phyloP scores from a whole-genome alignment of 306 rosid genomes.

The Lagenaria siceraria region DNA sequence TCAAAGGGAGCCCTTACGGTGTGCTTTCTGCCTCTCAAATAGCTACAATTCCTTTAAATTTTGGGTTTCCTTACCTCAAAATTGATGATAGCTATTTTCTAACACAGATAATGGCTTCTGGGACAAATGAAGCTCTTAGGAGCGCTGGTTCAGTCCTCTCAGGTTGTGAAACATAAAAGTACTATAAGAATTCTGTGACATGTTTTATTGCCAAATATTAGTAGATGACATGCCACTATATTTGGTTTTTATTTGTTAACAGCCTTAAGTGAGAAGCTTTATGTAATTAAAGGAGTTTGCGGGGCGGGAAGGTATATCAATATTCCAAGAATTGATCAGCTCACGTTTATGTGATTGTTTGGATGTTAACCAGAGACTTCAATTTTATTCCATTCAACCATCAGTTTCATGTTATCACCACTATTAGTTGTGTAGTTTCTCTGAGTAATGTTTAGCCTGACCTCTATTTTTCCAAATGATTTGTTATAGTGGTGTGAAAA shows the following conservation, averaged over 20 bases:
- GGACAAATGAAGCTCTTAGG: slow-evolving; percentile 67
- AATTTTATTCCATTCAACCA: neutral
- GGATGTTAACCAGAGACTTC: neutral
- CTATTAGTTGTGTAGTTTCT: slow-evolving; percentile 1
- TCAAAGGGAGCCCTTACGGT: slow-evolving; percentile 82
- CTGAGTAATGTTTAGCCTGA: neutral
- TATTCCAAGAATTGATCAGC: neutral
- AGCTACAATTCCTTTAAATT: neutral
- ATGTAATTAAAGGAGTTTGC: slow-evolving; percentile 74
- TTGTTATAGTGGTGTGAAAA: slow-evolving; percentile 69
- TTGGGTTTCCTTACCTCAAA: slow-evolving; percentile 6
- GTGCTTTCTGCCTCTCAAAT: slow-evolving; percentile 3
- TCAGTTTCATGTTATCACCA: neutral
- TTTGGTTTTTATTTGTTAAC: slow-evolving; percentile 20
- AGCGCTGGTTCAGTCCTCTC: slow-evolving; percentile 67
- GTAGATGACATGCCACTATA: slow-evolving; percentile 7
- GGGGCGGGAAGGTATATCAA: slow-evolving; percentile 81
- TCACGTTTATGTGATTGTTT: neutral
- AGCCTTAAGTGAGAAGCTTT: slow-evolving; percentile 95
- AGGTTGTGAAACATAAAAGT: slow-evolving; percentile 39
- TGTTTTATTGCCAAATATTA: slow-evolving; percentile 10
- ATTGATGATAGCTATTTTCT: slow-evolving; percentile 12
- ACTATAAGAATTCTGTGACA: slow-evolving; percentile 10
- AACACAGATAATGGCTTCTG: slow-evolving; percentile 82
- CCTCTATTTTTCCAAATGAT: slow-evolving; percentile 12